Percentiles rank a stretch among this genome's conserved stretches.
These are phyloP conservation scores for Taiozyma onychis DNA, from an alignment of 1,139 yeast species.

Conservation along the genomic window DNA sequence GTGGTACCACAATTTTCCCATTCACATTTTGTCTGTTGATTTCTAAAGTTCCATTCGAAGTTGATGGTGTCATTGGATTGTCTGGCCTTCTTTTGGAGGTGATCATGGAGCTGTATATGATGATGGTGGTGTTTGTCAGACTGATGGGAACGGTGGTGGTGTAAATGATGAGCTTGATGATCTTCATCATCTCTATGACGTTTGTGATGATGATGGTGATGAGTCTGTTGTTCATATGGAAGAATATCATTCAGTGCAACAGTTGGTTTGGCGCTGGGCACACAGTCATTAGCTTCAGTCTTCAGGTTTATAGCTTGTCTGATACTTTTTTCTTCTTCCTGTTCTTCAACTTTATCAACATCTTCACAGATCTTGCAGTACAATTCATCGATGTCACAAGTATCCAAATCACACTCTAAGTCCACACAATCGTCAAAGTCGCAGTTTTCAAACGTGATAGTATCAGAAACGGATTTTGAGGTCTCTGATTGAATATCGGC, in stretches of 20 bases:
- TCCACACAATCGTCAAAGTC: conserved; percentile 21
- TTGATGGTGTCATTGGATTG: conserved; percentile 21
- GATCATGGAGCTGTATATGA: conserved; percentile 30
- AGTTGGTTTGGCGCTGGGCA: neutral
- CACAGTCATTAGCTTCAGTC: neutral
- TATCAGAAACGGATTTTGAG: conserved; percentile 1
- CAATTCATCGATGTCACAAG: conserved; percentile 23
- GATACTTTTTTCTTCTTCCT: neutral
- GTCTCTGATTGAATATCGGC: conserved; percentile 2
- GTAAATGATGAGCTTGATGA: conserved; percentile 11
- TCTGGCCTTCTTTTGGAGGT: conserved; percentile 18
- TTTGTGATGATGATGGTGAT: conserved; percentile 13
- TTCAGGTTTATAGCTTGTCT: neutral
- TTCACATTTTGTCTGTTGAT: conserved; percentile 34
- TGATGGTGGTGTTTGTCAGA: conserved; percentile 31
- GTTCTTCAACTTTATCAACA: conserved; percentile 4
- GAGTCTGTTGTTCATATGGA: conserved; percentile 2
- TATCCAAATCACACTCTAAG: conserved; percentile 23
- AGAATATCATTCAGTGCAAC: neutral
- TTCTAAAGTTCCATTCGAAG: conserved; percentile 33
- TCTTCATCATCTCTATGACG: conserved; percentile 10
- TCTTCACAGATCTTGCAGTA: conserved; percentile 22
- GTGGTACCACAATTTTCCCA: conserved; percentile 50
- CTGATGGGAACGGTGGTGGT: conserved; percentile 20
- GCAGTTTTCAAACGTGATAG: conserved; percentile 14